Conservation (phyloP, 2,329 filamentous ascomycete genomes). For the Colletotrichum sansevieriae region DNA sequence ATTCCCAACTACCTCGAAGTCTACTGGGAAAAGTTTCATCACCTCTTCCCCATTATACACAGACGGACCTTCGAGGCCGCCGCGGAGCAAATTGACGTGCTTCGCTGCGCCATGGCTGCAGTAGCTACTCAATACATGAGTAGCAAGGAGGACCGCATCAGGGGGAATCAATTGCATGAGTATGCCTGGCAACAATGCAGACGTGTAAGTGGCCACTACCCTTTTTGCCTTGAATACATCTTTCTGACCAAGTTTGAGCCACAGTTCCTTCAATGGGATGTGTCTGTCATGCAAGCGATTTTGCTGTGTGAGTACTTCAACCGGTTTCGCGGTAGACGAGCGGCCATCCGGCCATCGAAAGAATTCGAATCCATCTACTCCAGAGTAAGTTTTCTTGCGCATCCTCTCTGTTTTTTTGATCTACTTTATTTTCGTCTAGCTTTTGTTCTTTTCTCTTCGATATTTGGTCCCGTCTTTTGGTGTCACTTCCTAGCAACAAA, state of each 20-base stretch:
- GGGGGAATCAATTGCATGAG: conserved; percentile 64
- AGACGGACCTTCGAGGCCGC: conserved; percentile 58
- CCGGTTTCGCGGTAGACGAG: conserved; percentile 66
- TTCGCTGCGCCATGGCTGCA: conserved; percentile 69
- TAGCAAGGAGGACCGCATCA: conserved; percentile 62
- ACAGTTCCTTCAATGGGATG: conserved; percentile 62
- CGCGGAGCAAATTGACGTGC: conserved; percentile 56
- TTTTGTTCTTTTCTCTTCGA: conserved; percentile 43
- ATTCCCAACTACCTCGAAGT: conserved; percentile 65
- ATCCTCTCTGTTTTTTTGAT: conserved; percentile 43
- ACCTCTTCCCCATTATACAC: conserved; percentile 65
- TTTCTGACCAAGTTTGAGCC: conserved; percentile 5
- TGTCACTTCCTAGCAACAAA: conserved; percentile 43
- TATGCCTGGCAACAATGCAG: conserved; percentile 64
- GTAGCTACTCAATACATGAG: conserved; percentile 65
- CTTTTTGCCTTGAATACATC: not conserved
- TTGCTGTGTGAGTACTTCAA: conserved; percentile 68
- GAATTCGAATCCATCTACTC: conserved; percentile 65
- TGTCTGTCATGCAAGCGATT: conserved; percentile 66
- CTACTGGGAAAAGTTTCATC: conserved; percentile 67
- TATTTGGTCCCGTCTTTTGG: conserved; percentile 38
- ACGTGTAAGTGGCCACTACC: conserved; percentile 56
- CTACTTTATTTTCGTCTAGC: conserved; percentile 47
- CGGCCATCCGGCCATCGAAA: conserved; percentile 60
- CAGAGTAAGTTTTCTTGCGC: conserved; percentile 59